Conservation (phyloP, 495 filamentous ascomycete species). For the Clohesyomyces aquaticus region DNA sequence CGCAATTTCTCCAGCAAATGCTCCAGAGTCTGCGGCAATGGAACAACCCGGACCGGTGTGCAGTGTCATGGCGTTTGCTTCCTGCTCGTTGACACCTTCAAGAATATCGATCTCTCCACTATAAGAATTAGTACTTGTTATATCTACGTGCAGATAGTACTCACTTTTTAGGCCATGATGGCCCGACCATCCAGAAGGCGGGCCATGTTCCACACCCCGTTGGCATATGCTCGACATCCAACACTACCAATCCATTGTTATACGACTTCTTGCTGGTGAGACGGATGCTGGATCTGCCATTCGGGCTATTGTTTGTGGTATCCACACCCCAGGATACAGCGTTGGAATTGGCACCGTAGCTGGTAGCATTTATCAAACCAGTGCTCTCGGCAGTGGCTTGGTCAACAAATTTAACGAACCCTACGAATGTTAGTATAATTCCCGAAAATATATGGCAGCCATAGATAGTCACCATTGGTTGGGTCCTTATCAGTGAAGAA, state of each 20-base stretch:
- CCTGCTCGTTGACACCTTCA: conserved; percentile 44
- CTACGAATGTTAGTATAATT: conserved; percentile 1
- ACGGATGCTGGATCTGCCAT: conserved; percentile 47
- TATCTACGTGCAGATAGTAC: conserved; percentile 4
- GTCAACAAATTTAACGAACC: conserved; percentile 47
- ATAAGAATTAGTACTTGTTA: conserved; percentile 6
- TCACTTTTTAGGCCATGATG: conserved; percentile 46
- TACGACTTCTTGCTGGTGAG: conserved; percentile 48
- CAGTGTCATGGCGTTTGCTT: conserved; percentile 45
- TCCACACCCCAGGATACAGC: conserved; percentile 45
- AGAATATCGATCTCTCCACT: conserved; percentile 50
- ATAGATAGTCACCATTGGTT: conserved; percentile 39
- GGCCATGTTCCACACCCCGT: conserved; percentile 50
- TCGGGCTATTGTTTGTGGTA: conserved; percentile 38
- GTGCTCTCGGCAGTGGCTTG: conserved; percentile 37
- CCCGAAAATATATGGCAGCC: not conserved
- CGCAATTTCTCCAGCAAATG: conserved; percentile 36
- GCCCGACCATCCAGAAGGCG: conserved; percentile 50
- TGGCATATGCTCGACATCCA: conserved; percentile 50
- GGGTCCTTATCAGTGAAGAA: conserved; percentile 51
- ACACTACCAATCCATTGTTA: conserved; percentile 44
- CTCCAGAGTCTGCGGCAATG: conserved; percentile 25
- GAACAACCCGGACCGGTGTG: conserved; percentile 44
- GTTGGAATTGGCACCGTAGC: conserved; percentile 16
- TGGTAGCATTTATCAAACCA: conserved; percentile 39